Evolutionary conservation across 129 eudicot genomes (phyloP).

Genomic region (Erigeron canadensis): DNA sequence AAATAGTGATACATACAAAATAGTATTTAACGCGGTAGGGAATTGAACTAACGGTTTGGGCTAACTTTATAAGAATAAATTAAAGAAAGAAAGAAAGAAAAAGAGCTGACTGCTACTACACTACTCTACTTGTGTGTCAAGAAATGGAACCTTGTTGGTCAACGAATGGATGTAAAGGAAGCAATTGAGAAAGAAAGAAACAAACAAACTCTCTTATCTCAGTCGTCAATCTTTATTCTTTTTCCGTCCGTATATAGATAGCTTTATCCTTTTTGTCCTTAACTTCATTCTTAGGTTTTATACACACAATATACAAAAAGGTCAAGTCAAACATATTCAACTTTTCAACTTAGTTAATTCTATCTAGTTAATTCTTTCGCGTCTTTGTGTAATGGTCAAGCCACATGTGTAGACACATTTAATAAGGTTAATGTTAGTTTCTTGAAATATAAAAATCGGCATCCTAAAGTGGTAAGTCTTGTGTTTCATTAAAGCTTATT

Average conservation of each 20-base stretch:
- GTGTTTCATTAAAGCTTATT: no score
- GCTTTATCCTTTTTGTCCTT: conserved; percentile 11
- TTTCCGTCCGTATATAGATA: neutral
- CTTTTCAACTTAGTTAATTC: no score
- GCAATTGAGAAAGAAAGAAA: neutral
- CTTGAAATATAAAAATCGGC: no score
- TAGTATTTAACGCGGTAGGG: conserved; percentile 27
- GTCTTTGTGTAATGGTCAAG: no score
- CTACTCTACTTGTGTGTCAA: conserved; percentile 17
- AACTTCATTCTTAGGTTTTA: conserved; percentile 15
- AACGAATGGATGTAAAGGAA: conserved; percentile 10
- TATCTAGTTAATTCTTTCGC: no score
- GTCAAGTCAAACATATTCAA: neutral
- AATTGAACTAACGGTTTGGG: conserved; percentile 12
- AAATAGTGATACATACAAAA: no score
- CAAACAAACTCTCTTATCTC: neutral
- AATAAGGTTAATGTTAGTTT: no score
- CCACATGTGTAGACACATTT: no score
- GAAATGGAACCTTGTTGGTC: conserved; percentile 21
- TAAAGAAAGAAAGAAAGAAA: neutral
- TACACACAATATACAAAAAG: neutral
- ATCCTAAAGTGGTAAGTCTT: no score
- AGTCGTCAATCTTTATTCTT: conserved; percentile 24
- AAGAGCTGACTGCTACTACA: conserved; percentile 16
- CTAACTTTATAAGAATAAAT: neutral